Percentiles rank a stretch among this genome's conserved stretches.
phyloP scores from a whole-genome alignment of 805 yeast genomes.

The Saturnispora dispora region DNA sequence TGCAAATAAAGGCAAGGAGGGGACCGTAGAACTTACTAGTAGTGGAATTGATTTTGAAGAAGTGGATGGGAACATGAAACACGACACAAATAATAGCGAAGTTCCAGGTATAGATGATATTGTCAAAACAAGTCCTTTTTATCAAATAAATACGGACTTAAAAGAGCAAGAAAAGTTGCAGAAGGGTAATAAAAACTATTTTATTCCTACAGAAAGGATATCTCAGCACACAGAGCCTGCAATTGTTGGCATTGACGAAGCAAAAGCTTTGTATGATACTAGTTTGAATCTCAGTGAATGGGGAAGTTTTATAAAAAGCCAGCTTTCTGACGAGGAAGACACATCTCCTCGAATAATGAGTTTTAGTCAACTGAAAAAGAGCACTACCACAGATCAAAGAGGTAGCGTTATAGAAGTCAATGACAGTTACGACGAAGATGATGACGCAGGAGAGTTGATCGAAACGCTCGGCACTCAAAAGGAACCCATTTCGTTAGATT shows the following conservation, averaged over 20 bases:
- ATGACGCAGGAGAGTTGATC: background rate
- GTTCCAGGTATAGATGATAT: background rate
- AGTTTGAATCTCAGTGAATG: conserved; percentile 4
- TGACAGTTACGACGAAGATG: conserved; percentile 7
- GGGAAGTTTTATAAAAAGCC: background rate
- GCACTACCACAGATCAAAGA: background rate
- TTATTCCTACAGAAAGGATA: background rate
- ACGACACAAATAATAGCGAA: background rate
- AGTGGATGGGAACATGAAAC: background rate
- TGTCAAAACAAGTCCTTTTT: conserved; percentile 4
- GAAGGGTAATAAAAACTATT: background rate
- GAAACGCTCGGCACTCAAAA: conserved; percentile 7
- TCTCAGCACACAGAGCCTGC: background rate
- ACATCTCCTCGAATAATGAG: background rate
- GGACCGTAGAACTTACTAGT: background rate
- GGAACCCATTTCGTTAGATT: conserved; percentile 7
- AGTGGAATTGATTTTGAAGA: background rate
- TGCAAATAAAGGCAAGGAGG: background rate
- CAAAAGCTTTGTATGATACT: conserved; percentile 6
- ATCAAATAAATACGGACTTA: background rate
- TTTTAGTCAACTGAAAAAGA: background rate
- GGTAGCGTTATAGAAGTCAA: background rate
- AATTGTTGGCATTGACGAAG: background rate
- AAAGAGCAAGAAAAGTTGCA: background rate
- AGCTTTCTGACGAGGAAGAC: background rate